Evolutionary conservation across 495 filamentous ascomycete genomes (phyloP), one percentile per base, ranked within the genome.

Genomic region (Glutinoglossum americanum): DNA sequence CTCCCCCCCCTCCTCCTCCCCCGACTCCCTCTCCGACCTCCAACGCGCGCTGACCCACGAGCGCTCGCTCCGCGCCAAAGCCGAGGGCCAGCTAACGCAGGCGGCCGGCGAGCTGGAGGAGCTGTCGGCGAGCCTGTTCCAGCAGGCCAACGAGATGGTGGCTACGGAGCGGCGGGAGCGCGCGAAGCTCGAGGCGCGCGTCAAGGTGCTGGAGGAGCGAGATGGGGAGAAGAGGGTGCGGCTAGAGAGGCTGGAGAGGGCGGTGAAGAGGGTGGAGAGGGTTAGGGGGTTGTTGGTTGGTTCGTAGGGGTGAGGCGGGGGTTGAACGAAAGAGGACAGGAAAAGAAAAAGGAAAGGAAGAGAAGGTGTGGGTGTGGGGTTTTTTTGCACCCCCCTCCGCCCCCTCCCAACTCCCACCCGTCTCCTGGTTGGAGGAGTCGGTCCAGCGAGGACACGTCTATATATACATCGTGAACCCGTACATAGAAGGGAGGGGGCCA

Each of bases 71-170:
- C 83, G 92, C 45, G 73, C 76, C 25, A 76, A 77, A 13, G 90
- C 89, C 2, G 92, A 98, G 70, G 73, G 74, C 37, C 76, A 79
- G 60, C 72, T 94, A 32, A 74, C 72, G 62, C 78, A 82, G 56
- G 82, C 87, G 30, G 83, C 75, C 54, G 74, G 71, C 0, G 92
- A 98, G 71, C 74, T 98, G 15, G 93, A 97, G 67, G 92, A 98
- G 64, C 71, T 98, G 62, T 87, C 80, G 35, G 84, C 80, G 49
- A 79, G 82, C 61, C 72, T 98, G 54, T 98, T 98, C 70, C 80
- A 86, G 66, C 82, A 94, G 69, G 92, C 92, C 19, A 97, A 97
- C 64, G 86, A 94, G 73, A 97, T 98, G 90, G 92, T 98, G 26
- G 87, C 90, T 17, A 71, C 79, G 63, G 92, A 97, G 73, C 74